Percentiles rank a stretch among this genome's conserved stretches.
Conservation (phyloP, 495 filamentous ascomycete genomes). For the Neurospora tetraspora region DNA sequence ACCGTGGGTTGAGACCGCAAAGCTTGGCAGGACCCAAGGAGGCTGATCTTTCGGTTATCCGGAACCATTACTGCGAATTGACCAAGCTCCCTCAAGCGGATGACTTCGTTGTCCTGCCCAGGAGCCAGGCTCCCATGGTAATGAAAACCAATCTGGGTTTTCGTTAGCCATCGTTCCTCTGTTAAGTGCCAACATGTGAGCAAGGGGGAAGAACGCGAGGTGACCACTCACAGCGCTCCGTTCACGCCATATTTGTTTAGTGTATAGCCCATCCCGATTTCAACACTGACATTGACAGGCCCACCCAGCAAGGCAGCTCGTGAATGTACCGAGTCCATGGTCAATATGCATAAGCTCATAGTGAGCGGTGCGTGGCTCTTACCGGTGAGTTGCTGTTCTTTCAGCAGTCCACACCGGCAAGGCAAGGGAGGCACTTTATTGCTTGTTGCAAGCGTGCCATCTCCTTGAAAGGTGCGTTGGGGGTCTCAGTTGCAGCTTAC, state of each 20-base stretch:
- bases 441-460: not conserved
- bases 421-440: not conserved
- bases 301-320: not conserved
- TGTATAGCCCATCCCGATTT: not conserved
- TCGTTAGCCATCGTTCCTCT: not conserved
- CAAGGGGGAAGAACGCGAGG: not conserved
- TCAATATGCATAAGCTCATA: not conserved
- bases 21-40: not conserved
- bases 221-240: not conserved
- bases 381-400: not conserved
- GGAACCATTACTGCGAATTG: not conserved
- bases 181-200: not conserved
- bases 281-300: not conserved
- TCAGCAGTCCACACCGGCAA: not conserved
- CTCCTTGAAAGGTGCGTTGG: not conserved
- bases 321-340: not conserved
- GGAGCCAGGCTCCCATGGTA: not conserved
- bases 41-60: not conserved
- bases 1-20: not conserved
- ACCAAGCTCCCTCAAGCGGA: not conserved
- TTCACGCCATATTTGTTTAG: not conserved
- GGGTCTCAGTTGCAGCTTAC: not conserved
- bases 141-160: not conserved
- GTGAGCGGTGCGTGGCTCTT: not conserved
- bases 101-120: not conserved